Conservation (phyloP, 1,284 basidiomycete genomes). For the Ustilago nuda region DNA sequence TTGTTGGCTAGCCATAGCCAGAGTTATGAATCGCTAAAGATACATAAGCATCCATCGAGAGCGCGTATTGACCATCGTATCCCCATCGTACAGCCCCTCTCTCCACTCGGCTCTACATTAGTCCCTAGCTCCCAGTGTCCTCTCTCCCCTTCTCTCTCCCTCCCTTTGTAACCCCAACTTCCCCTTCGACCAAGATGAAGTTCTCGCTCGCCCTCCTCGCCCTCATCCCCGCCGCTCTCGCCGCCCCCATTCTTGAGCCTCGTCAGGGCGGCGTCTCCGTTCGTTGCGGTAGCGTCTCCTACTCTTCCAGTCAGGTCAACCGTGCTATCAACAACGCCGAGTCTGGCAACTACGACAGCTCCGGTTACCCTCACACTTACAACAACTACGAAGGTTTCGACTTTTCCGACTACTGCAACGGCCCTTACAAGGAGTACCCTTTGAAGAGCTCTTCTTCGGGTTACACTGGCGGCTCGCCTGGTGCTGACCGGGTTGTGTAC, state of each 20-base stretch:
- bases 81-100: background rate
- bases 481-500: conserved; percentile 57
- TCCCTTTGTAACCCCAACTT: background rate
- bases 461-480: conserved; percentile 58
- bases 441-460: conserved; percentile 15
- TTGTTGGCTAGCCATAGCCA: background rate
- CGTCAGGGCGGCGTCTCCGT: conserved; percentile 48
- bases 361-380: conserved; percentile 53
- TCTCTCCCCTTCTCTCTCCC: conserved; percentile 5
- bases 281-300: conserved; percentile 46
- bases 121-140: background rate
- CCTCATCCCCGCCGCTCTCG: conserved; percentile 39
- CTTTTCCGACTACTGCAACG: conserved; percentile 55
- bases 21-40: background rate
- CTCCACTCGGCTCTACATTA: background rate
- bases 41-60: conserved; percentile 13
- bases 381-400: conserved; percentile 56
- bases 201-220: conserved; percentile 46
- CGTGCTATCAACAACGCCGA: conserved; percentile 49
- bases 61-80: background rate
- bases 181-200: conserved; percentile 35
- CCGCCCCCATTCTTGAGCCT: conserved; percentile 48
- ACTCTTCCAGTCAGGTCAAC: conserved; percentile 45
- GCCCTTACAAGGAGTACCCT: conserved; percentile 46
- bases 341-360: conserved; percentile 29